Conservation (phyloP, 768 basidiomycete species). For the Termitomyces titanicus region DNA sequence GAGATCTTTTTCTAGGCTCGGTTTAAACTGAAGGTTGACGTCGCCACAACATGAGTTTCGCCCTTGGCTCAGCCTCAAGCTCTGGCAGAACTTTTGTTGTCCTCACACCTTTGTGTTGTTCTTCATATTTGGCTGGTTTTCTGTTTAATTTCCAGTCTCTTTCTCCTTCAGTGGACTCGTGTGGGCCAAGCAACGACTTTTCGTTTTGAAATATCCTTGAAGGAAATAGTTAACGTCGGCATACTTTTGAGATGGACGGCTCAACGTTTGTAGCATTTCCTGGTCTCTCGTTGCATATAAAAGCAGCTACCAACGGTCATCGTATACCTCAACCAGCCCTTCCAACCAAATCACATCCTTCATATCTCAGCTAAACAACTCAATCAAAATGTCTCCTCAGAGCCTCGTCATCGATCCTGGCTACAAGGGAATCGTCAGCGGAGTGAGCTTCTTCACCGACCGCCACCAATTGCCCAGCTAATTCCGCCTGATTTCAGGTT, state of each 20-base stretch:
- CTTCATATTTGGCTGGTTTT: neutral
- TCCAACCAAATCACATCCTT: neutral
- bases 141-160: neutral
- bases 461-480: too few species aligned
- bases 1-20: neutral
- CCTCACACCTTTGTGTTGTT: neutral
- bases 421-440: slow-evolving; percentile 4
- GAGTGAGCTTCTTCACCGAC: neutral
- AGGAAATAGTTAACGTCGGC: neutral
- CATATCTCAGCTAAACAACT: neutral
- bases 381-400: neutral
- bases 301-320: neutral
- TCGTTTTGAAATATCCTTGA: neutral
- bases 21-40: neutral
- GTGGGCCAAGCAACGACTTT: neutral
- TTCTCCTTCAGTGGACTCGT: neutral
- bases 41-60: neutral
- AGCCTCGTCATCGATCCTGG: slow-evolving; percentile 2
- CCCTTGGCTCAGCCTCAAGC: neutral
- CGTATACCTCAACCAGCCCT: neutral
- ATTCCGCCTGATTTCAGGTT: neutral
- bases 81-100: neutral
- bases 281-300: neutral
- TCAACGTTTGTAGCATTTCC: neutral
- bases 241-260: neutral